Evolutionary conservation across 2,329 filamentous ascomycete genomes (phyloP), one percentile per base, ranked within the genome.

Genomic region (Chrysoporthe cubensis): DNA sequence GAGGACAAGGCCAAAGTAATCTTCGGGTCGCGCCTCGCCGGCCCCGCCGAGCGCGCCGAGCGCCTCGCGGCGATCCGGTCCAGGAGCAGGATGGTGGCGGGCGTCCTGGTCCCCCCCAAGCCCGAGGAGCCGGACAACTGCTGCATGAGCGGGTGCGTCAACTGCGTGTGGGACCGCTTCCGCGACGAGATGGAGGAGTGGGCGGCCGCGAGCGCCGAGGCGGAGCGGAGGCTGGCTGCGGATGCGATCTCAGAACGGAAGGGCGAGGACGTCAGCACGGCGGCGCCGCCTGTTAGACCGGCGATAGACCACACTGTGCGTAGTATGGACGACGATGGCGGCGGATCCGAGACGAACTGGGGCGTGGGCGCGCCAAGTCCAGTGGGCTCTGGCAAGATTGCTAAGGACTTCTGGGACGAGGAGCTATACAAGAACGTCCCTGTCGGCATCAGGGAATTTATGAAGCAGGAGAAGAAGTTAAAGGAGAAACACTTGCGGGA

Each of bases 91-190:
- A 82, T 88, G 69, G 83, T 97, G 66, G 94, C 92, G 1, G 95
- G 94, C 3, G 86, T 98, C 0, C 80, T 88, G 21, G 91, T 98
- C 4, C 96, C 96, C 1, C 94, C 94, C 0, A 87, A 87, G 60
- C 96, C 96, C 1, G 85, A 88, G 60, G 95, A 99, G 79, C 96
- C 96, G 3, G 96, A 98, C 75, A 97, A 99, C 76, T 99, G 96
- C 85, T 99, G 96, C 80, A 99, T 99, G 96, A 96, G 92, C 75
- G 96, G 96, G 3, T 99, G 96, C 77, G 95, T 97, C 61, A 94
- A 98, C 78, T 99, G 96, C 78, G 96, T 98, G 2, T 98, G 94
- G 94, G 94, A 97, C 74, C 84, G 88, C 64, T 98, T 90, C 79
- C 87, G 94, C 9, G 95, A 99, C 72, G 96, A 98, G 64, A 85